Conservation (phyloP, 352 stramenopile genomes). For the Pelagophyceae sp. region DNA sequence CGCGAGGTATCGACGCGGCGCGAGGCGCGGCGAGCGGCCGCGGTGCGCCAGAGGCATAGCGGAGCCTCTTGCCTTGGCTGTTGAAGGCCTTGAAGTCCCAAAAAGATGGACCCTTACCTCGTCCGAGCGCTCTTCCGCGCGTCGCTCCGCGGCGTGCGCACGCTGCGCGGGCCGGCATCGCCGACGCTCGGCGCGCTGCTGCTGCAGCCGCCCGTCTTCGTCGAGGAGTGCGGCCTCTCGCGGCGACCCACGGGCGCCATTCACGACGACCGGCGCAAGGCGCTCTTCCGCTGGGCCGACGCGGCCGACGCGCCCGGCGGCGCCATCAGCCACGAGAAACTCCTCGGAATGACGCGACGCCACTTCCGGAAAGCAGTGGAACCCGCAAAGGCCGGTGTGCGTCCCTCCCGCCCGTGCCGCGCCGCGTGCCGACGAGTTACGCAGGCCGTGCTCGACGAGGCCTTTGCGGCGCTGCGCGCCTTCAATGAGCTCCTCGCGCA, state of each 20-base stretch:
- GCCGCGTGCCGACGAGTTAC: neutral
- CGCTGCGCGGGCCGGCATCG: neutral
- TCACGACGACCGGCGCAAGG: neutral
- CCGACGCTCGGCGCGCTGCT: neutral
- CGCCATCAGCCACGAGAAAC: neutral
- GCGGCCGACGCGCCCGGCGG: neutral
- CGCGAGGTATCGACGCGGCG: no score
- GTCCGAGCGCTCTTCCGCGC: slow-evolving; percentile 3
- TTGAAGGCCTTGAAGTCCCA: no score
- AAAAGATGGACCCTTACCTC: neutral
- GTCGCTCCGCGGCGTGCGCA: neutral
- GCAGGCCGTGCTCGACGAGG: neutral
- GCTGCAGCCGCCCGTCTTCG: neutral
- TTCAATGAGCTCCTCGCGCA: neutral
- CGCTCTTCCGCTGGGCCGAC: neutral
- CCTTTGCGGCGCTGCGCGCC: neutral
- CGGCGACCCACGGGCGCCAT: neutral
- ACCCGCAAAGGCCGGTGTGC: neutral
- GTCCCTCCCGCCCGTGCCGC: neutral
- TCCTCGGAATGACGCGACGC: neutral
- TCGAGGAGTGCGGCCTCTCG: neutral
- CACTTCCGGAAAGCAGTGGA: neutral
- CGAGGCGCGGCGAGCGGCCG: no score
- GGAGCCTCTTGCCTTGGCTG: no score
- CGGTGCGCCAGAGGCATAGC: no score